Evolutionary conservation across 306 rosid genomes (phyloP), one percentile per base, ranked within the genome.

Genomic region (Cucurbita argyrosperma): DNA sequence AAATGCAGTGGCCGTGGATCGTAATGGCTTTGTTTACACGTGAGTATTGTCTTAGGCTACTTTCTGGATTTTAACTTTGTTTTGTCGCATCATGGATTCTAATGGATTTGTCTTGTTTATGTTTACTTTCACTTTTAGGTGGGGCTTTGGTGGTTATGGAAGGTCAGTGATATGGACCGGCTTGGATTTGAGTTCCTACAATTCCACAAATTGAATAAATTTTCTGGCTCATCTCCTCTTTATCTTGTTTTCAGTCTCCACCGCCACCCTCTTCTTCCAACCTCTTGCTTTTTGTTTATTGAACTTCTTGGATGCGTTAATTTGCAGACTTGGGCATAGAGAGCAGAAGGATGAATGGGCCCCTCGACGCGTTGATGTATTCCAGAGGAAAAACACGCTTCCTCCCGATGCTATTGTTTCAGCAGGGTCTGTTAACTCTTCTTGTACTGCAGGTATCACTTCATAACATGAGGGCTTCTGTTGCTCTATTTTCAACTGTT

Each of bases 101-200:
- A 59, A 59, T 59, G 42, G 47, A 38, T 39, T 54, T 74, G 60
- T 54, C 66, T 74, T 55, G 11, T 40, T 49, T 14, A 51, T 63
- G 61, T 81, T 21, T 45, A 26, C 65, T 72, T 54, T 42, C 61
- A 12, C 74, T 69, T 79, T 42, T 80, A 94, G 99, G 91, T 94
- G 99, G 99, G 99, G 99, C 68, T 89, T 82, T 81, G 99, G 97
- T 69, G 99, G 99, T 76, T 91, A 94, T 75, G 99, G 97, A 89
- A 94, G 99, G 99, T 94, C 26, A 14, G 96, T 75, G 57, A 49
- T 46, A 47, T 75, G 72, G 49, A 15, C 46, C 55, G 12, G 38
- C 18, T 66, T 47, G 55, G n/a, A 21, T 30, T 37, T 47, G 60
- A 2, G 5, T 23, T 30, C 43, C 59, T 21, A 51, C 13, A 57